A percentile compares a stretch with the other conserved stretches of the same genome.
Conservation (phyloP, 78 protist genomes). For the Dictyostelium intermedium region DNA sequence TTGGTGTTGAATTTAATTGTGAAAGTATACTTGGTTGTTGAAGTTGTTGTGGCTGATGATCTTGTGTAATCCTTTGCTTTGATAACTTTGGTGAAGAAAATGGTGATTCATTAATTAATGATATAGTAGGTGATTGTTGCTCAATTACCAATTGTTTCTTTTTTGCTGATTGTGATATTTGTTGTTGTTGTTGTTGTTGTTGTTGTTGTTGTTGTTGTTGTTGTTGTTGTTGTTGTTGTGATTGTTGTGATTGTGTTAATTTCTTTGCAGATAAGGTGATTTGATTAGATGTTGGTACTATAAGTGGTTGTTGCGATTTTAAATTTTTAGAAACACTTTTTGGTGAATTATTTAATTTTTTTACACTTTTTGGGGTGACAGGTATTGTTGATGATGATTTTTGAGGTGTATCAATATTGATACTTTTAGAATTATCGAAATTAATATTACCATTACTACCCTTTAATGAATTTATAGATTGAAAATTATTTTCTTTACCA, state of each 20-base stretch:
- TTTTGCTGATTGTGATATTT: not conserved
- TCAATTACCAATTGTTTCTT: too few relatives aligned
- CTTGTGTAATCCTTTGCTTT: not conserved
- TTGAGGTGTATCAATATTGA: not conserved
- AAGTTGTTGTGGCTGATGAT: not conserved
- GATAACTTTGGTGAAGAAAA: constrained; percentile 24
- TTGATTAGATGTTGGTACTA: not conserved
- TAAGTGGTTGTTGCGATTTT: not conserved
- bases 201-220: not conserved
- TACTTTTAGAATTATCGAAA: not conserved
- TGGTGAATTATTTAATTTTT: not conserved
- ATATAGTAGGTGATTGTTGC: not conserved
- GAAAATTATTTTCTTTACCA: not conserved
- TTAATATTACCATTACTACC: not conserved
- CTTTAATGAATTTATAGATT: not conserved
- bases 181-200: not conserved
- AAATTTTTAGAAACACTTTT: not conserved
- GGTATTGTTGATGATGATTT: not conserved
- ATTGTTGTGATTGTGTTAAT: not conserved
- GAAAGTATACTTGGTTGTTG: not conserved
- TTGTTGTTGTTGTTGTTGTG: not conserved
- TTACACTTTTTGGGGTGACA: not conserved
- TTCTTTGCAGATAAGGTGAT: not conserved
- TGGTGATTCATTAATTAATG: not conserved
- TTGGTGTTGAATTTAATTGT: not conserved